phyloP scores from a whole-genome alignment of 495 filamentous ascomycete genomes.

The Clavariopsis aquatica region DNA sequence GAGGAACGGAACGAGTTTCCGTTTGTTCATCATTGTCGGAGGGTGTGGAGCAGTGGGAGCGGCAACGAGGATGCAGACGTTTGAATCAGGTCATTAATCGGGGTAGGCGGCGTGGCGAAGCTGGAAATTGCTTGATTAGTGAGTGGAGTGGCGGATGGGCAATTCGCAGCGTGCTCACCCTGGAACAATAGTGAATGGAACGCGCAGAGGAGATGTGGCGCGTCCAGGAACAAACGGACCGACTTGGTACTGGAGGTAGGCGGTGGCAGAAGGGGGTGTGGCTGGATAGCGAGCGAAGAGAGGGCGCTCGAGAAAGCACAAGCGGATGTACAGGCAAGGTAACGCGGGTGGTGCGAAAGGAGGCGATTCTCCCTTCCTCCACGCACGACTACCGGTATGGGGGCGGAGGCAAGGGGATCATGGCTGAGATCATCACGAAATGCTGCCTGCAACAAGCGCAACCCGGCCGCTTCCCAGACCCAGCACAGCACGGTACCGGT shows the following conservation, averaged over 20 bases:
- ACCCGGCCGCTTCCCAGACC: neutral
- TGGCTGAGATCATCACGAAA: neutral
- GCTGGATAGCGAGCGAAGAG: neutral
- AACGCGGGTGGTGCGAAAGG: neutral
- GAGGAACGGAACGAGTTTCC: conserved; percentile 28
- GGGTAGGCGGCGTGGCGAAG: neutral
- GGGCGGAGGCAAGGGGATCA: neutral
- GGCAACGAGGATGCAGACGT: neutral
- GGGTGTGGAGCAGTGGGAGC: neutral
- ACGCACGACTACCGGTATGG: neutral
- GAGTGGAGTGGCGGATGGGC: neutral
- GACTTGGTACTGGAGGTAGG: too few species aligned
- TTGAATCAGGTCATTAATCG: neutral
- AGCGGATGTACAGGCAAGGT: neutral
- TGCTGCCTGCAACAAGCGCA: neutral
- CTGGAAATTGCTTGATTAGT: neutral
- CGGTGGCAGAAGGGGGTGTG: neutral
- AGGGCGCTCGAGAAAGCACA: neutral
- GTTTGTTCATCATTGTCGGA: conserved; percentile 18
- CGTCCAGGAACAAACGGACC: neutral
- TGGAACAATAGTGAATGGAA: neutral
- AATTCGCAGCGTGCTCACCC: neutral
- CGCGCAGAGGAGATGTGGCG: neutral
- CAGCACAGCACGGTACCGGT: too few species aligned
- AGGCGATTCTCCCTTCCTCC: neutral